A percentile compares a stretch with the other conserved stretches of the same genome.
Evolutionary conservation across 495 filamentous ascomycete genomes (phyloP).

Genomic region (Penicillium mononematosum): DNA sequence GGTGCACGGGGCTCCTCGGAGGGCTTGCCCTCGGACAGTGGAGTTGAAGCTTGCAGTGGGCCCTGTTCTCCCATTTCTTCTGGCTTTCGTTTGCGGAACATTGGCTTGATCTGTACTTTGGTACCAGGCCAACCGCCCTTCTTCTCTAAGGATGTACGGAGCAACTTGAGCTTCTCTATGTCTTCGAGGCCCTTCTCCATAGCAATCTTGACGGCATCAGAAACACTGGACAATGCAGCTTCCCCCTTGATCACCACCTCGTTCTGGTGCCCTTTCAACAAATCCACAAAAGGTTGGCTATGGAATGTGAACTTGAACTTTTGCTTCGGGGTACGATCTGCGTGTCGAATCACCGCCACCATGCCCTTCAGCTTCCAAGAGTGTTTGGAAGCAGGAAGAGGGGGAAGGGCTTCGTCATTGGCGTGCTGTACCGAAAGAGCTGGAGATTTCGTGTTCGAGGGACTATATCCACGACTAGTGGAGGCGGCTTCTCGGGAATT

Average conservation of each 20-base stretch:
- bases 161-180: slow-evolving; percentile 73
- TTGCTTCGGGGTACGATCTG: slow-evolving; percentile 95
- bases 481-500: slow-evolving; percentile 27
- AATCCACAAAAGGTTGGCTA: slow-evolving; percentile 89
- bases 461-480: slow-evolving; percentile 27
- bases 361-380: slow-evolving; percentile 99
- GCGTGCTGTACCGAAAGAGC: slow-evolving; percentile 30
- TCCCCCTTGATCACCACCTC: slow-evolving; percentile 94
- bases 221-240: slow-evolving; percentile 83
- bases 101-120: slow-evolving; percentile 98
- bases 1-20: slow-evolving; percentile 19
- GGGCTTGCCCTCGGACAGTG: not conserved
- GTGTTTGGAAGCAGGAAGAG: slow-evolving; percentile 87
- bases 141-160: slow-evolving; percentile 81
- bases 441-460: slow-evolving; percentile 35
- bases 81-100: slow-evolving; percentile 82
- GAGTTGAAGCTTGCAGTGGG: slow-evolving; percentile 5
- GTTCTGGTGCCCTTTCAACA: slow-evolving; percentile 91
- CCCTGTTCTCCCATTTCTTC: slow-evolving; percentile 48
- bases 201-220: slow-evolving; percentile 77
- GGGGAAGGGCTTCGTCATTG: slow-evolving; percentile 39
- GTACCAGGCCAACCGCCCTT: slow-evolving; percentile 94
- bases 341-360: slow-evolving; percentile 92
- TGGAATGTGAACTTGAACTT: slow-evolving; percentile 99
- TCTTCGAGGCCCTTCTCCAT: slow-evolving; percentile 79